phyloP scores from a whole-genome alignment of 164 flowering plant genomes.

The Magnolia changhungtana region DNA sequence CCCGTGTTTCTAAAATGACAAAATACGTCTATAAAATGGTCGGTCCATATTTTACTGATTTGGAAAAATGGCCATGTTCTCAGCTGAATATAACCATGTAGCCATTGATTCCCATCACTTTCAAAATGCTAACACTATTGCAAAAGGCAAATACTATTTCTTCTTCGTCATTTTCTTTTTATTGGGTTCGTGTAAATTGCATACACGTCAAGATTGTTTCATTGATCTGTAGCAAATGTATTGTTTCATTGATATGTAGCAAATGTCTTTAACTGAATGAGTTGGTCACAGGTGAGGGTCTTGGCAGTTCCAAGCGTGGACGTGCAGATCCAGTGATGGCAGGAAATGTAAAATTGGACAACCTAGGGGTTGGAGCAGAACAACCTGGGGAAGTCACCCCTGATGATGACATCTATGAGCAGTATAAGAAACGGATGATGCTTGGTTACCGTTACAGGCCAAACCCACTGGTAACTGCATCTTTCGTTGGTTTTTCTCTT shows the following conservation, averaged over 20 bases:
- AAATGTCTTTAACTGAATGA: background rate
- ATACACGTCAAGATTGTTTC: background rate
- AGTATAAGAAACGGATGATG: conserved; percentile 99
- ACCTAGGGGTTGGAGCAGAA: conserved; percentile 91
- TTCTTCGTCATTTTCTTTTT: background rate
- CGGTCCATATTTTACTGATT: background rate
- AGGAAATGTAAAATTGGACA: conserved; percentile 70
- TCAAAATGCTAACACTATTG: background rate
- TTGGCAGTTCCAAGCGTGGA: conserved; percentile 86
- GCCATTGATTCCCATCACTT: background rate
- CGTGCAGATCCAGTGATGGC: conserved; percentile 88
- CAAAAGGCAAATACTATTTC: background rate
- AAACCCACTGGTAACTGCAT: conserved; percentile 74
- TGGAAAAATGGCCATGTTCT: background rate
- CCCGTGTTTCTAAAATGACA: too few species aligned
- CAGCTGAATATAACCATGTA: background rate
- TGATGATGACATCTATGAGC: conserved; percentile 97
- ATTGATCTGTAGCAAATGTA: background rate
- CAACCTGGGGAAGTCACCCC: conserved; percentile 85
- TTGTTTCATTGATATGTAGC: background rate
- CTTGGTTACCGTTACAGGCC: conserved; percentile 92
- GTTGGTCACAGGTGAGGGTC: conserved; percentile 76
- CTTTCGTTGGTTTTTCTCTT: background rate
- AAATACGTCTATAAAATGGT: too few species aligned
- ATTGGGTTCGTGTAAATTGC: background rate